Evolutionary conservation across 129 eudicot genomes (phyloP), one percentile per base, ranked within the genome.

Genomic region (Lonicera japonica): DNA sequence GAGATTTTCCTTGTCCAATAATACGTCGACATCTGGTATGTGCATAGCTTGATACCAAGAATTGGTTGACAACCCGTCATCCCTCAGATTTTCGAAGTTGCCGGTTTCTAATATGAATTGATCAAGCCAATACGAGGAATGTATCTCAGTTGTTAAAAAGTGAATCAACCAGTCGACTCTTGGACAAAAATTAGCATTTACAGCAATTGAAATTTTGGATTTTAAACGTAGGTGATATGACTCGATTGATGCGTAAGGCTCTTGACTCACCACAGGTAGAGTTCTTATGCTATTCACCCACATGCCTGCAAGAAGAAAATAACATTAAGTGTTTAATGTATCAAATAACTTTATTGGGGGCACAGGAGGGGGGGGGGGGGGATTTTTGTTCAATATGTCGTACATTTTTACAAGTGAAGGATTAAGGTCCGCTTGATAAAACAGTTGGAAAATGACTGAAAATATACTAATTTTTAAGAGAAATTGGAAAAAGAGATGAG

Each of bases 41-140:
- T 74, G 65, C 70, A 74, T 46, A 10, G 74, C 79, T 23, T 62
- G 74, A 74, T 55, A 62, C 79, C 79, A 74, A 0, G 74, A 41
- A 65, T 68, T 74, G 43, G 74, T 46, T 25, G 63, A 34, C 6
- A 47, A 68, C 11, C 47, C 18, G 36, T 29, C 36, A 8, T 68
- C 74, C 61, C 66, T 68, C 23, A 74, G 18, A 40, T 74, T 47
- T 46, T 59, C 66, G 16, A 74, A 62, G 61, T 55, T 55, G 20
- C 74, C 70, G 10, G 61, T 74, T 21, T 62, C 79, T 11, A 17
- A 52, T 45, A 68, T 58, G 14, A 68, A 67, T 38, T 61, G 68
- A 60, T 74, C 65, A 17, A 74, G 61, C 74, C 79, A 74, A 39
- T 74, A 74, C 23, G 55, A 56, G 13, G 79, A 74, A 51, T 74